Evolutionary conservation across 306 rosid genomes (phyloP), one percentile per base, ranked within the genome.

Genomic region (Cucumis hystrix): DNA sequence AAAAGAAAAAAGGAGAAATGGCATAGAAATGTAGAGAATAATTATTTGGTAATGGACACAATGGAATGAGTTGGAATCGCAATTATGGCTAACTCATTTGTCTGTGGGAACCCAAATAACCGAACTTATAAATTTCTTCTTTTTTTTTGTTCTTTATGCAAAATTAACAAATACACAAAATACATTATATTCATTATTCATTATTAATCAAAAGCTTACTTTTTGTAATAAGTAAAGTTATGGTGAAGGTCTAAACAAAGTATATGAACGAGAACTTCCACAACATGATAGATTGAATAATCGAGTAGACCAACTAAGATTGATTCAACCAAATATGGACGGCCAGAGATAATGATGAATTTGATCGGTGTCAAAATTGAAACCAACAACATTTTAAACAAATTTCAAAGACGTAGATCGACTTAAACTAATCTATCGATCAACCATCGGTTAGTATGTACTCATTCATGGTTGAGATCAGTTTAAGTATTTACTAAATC

Each of bases 71-170:
- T 66, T 66, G 51, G 72, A 39, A 66, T 66, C 14, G 56, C 56
- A 41, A 40, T 68, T 68, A 68, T 68, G 74, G 74, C 56, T 1
- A 68, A 66, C 55, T 68, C 56, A 68, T 41, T 68, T 68, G 74
- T 68, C 56, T 41, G n/a, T 21, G 54, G 6, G 35, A 68, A 43
- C 74, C 56, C 37, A 68, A 68, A 68, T 20, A 41, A 41, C 74
- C 13, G 37, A 43, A 39, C 8, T 61, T 28, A 3, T 61, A 28
- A 6, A 61, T 28, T 14, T 51, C n/a, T n/a, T n/a, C n/a, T 15
- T 47, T 47, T 64, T 7, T 0, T 12, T 30, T 30, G 1, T 28
- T 28, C 30, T 28, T 28, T 28, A 28, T 28, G 30, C 3, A 28
- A 28, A 0, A 23, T 23, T 1, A 33, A 64, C 17, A 8, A 64